phyloP scores from a whole-genome alignment of 2,329 filamentous ascomycete species.

The Sclerotinia subarctica region DNA sequence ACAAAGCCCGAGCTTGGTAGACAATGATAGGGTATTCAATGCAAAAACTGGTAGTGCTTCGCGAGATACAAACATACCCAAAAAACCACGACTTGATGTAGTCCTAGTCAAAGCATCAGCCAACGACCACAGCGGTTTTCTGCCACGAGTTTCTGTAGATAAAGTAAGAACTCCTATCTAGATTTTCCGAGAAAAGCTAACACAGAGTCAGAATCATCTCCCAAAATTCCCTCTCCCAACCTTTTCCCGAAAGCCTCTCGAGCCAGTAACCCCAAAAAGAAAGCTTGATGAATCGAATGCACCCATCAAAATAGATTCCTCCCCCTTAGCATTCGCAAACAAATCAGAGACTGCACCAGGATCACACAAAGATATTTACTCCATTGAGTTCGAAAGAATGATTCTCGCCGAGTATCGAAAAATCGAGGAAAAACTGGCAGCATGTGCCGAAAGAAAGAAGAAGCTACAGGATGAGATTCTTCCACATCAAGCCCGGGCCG shows the following conservation, averaged over 20 bases:
- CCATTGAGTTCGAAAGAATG: background rate
- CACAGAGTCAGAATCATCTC: background rate
- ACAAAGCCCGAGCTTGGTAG: background rate
- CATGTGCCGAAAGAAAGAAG: background rate
- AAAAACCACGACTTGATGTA: background rate
- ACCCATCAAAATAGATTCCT: background rate
- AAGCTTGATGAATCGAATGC: background rate
- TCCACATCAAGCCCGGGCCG: background rate
- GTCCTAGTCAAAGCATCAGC: background rate
- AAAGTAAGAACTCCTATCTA: background rate
- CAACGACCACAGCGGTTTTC: background rate
- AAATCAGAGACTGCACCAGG: no score
- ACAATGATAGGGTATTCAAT: no score
- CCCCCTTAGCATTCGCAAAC: background rate
- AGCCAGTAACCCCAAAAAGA: no score
- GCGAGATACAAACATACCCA: background rate
- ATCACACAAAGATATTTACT: background rate
- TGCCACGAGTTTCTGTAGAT: rapidly evolving
- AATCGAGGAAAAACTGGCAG: background rate
- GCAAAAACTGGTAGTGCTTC: background rate
- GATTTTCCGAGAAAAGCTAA: background rate
- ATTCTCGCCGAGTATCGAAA: background rate
- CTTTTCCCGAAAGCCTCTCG: no score
- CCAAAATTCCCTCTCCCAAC: no score
- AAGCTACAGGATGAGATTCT: background rate